Base-by-base conservation (phyloP, 805 yeast species). In the Kregervanrija delftensis region DNA sequence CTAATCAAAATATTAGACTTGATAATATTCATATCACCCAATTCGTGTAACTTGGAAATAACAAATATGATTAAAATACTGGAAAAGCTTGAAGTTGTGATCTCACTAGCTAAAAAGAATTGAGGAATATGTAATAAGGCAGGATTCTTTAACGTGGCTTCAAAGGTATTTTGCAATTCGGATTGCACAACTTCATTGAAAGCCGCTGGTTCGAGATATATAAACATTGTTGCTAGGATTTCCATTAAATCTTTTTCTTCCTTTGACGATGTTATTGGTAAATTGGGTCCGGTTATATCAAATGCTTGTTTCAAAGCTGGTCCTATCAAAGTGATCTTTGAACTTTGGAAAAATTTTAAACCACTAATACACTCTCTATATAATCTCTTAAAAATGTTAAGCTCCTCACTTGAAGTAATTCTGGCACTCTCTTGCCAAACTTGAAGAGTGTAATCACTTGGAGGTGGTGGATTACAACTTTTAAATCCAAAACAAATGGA, bases 201-300 rank as follows among this genome's bases (percentile, higher is more conserved):
- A 0, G 97, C 86, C 1, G 98, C 89, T 15, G 96, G 90, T 58
- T 95, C 99, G 44, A 95, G 77, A 59, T 88, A 96, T 53, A 89
- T 86, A 64, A 88, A 93, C 55, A 93, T 86, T 1, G 96, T 84
- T 0, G 96, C 96, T 60, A 93, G 79, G 3, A 89, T 83, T 58
- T 95, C 99, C 96, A 93, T 89, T 46, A 90, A 69, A 55, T 93
- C 99, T 54, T 90, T 88, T 47, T 90, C 96, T 57, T 91, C 98
- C 54, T 88, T 89, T 1, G 95, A 81, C 0, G 95, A 86, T 1
- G 90, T 79, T 11, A 87, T 85, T 4, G 96, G 96, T 34, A 86
- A 65, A 46, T 83, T 83, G 5, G 95, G 91, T 8, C 89, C 91
- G 12, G 84, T 77, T 1, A 85, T 74, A 47, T 85, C 86, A 58